Evolutionary conservation across 441 rosid species (phyloP).

Genomic region (Daphne laureola): DNA sequence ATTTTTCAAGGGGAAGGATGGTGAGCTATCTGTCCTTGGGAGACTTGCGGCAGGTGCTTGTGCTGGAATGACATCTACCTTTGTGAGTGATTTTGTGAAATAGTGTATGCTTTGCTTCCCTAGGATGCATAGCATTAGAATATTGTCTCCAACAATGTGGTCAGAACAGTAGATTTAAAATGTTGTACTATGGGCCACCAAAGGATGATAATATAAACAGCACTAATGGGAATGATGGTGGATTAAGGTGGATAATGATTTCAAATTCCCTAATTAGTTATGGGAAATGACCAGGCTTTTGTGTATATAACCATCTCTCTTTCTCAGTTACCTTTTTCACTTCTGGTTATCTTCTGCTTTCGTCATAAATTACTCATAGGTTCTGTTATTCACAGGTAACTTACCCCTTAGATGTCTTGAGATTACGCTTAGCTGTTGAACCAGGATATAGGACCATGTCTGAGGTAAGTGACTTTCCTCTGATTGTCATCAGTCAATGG

Average conservation of each 20-base stretch:
- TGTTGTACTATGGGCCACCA: not conserved
- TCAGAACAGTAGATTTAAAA: no score
- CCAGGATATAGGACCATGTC: slow-evolving; percentile 85
- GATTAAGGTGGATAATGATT: no score
- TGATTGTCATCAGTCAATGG: slow-evolving; percentile 11
- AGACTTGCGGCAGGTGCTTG: slow-evolving; percentile 98
- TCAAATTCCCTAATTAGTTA: no score
- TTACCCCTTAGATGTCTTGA: slow-evolving; percentile 92
- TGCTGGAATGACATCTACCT: slow-evolving; percentile 99
- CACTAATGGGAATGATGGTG: no score
- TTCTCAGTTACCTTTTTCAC: not conserved
- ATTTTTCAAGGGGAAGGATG: slow-evolving; percentile 76
- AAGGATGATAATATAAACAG: not conserved
- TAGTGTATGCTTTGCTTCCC: slow-evolving; percentile 5
- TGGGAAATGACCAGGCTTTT: not conserved
- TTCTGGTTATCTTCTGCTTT: not conserved
- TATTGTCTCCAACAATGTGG: slow-evolving; percentile 1
- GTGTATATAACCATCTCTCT: not conserved
- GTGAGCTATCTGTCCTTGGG: slow-evolving; percentile 76
- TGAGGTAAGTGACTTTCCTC: slow-evolving; percentile 44
- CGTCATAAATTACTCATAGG: not conserved
- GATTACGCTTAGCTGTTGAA: slow-evolving; percentile 93
- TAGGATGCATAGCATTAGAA: not conserved
- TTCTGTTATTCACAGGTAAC: slow-evolving; percentile 45
- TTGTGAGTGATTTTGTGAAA: slow-evolving; percentile 41